Conservation (phyloP, 805 yeast genomes). For the Yarrowia sp. region DNA sequence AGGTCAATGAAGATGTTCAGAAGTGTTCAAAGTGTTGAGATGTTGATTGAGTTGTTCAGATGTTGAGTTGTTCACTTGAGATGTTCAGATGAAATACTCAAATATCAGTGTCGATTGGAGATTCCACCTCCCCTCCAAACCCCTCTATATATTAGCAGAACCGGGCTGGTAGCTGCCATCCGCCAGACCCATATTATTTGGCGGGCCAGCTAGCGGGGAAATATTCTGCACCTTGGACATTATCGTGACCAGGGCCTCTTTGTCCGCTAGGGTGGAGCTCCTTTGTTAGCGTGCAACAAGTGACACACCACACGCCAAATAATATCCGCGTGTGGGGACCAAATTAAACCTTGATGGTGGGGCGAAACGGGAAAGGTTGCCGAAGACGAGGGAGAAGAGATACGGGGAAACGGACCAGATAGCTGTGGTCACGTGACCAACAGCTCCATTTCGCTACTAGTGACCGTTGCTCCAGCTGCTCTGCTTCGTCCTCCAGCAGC, state of each 20-base stretch:
- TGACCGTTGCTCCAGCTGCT: not conserved
- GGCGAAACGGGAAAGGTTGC: no score
- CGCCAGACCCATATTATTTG: not conserved
- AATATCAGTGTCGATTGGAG: not conserved
- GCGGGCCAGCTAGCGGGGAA: not conserved
- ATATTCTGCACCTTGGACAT: not conserved
- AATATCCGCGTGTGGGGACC: constrained; percentile 13
- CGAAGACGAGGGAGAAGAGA: not conserved
- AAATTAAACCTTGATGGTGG: not conserved
- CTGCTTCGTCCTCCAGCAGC: not conserved
- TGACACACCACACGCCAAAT: not conserved
- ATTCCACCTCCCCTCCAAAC: not conserved
- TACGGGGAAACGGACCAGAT: not conserved
- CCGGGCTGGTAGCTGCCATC: not conserved
- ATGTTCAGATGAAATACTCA: no score
- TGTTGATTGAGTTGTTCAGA: no score
- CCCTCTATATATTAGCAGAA: not conserved
- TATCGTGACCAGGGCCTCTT: not conserved
- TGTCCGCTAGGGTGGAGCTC: not conserved
- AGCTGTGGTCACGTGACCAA: not conserved
- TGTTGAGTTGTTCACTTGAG: no score
- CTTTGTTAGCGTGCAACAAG: constrained; percentile 1
- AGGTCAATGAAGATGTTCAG: no score
- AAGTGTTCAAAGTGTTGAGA: no score
- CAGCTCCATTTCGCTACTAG: not conserved